Evolutionary conservation across 495 filamentous ascomycete species (phyloP), one percentile per base, ranked within the genome.

Genomic region (Achaetomiella virescens): DNA sequence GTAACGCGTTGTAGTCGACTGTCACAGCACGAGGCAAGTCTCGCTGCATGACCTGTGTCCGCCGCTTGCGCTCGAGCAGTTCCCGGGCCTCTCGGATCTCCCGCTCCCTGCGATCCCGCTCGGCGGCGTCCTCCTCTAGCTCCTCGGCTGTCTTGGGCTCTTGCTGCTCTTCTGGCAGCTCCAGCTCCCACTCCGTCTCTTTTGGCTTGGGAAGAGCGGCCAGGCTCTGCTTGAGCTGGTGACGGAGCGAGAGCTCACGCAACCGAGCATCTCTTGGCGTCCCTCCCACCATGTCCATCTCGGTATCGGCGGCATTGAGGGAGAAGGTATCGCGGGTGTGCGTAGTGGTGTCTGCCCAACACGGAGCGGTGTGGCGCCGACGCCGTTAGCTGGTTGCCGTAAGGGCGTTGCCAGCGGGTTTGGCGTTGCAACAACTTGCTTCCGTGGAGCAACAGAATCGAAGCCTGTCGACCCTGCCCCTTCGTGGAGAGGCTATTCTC

Each of bases 351-450:
- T 98, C 41, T 89, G 88, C 33, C 90, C 90, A 11, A 80, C 75
- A 12, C 76, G 76, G 67, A 84, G 75, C 10, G 89, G 89, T 14
- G 90, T 95, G 10, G 84, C 84, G 50, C 85, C 88, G 37, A 84
- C 72, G 12, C 83, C 89, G 62, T 81, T 81, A 49, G 71, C 78
- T n/a, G 75, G 78, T 60, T 84, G 75, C 45, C 89, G 84, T 59
- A 96, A 81, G 15, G 93, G 95, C 4, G 93, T 98, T 11, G 93
- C 91, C 73, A 98, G 77, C 20, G 93, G 93, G 68, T 98, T 98
- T 1, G 93, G 95, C 2, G 93, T 98, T 20, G 88, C 78, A 29
- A 95, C 80, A 17, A 86, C 77, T 59, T 95, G 89, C 63, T 82
- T 84, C 54, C 89, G 80, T 38, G 92, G 92, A 7, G 88, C 83